A percentile compares a stretch with the other conserved stretches of the same genome.
Evolutionary conservation across 1,139 yeast genomes (phyloP).

Genomic region (Candida dubliniensis): DNA sequence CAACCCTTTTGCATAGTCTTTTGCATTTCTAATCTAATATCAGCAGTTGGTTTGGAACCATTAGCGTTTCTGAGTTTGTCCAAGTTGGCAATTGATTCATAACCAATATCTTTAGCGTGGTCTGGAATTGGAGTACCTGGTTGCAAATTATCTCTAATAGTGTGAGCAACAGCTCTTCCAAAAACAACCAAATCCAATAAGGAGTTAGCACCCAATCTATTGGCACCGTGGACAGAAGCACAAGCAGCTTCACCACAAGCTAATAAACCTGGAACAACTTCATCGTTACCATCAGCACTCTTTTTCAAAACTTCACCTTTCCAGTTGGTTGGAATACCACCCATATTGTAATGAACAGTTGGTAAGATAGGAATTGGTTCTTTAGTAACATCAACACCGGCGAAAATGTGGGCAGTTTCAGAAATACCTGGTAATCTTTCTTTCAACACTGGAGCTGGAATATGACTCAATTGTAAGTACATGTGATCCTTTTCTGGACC

Average conservation of each 20-base stretch:
- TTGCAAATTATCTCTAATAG: conserved; percentile 77
- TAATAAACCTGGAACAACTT: conserved; percentile 86
- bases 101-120: conserved; percentile 82
- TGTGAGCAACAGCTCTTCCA: conserved; percentile 97
- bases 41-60: conserved; percentile 83
- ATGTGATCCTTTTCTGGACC: conserved; percentile 96
- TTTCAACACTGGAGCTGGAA: conserved; percentile 87
- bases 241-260: conserved; percentile 99
- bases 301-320: conserved; percentile 90
- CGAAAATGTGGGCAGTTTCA: conserved; percentile 96
- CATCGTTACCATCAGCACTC: conserved; percentile 87
- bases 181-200: conserved; percentile 94
- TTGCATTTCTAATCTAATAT: conserved; percentile 91
- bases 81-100: conserved; percentile 85
- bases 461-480: conserved; percentile 88
- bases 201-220: conserved; percentile 99
- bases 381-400: conserved; percentile 99
- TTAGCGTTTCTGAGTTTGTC: conserved; percentile 83
- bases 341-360: conserved; percentile 99
- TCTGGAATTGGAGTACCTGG: conserved; percentile 85
- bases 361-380: conserved; percentile 99
- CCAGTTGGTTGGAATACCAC: conserved; percentile 99
- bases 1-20: conserved; percentile 95
- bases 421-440: conserved; percentile 99
- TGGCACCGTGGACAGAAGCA: conserved; percentile 99